Evolutionary conservation across 768 basidiomycete species (phyloP).

Genomic region (Rossbeevera mucosa): DNA sequence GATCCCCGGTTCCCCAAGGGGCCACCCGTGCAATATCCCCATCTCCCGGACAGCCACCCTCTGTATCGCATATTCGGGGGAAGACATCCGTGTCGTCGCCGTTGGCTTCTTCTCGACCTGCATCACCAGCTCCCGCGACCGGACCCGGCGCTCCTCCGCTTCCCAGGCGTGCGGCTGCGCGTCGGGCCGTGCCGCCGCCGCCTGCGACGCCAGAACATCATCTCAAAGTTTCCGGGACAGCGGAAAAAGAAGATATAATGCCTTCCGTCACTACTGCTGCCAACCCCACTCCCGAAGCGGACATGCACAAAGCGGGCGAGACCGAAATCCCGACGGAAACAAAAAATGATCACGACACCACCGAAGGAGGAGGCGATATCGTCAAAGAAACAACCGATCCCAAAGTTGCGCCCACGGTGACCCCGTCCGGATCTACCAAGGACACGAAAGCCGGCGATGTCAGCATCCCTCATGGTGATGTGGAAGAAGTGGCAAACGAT

Average conservation of each 20-base stretch:
- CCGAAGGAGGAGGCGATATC: not conserved
- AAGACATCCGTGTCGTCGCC: conserved; percentile 23
- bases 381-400: not conserved
- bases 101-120: conserved; percentile 32
- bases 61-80: conserved; percentile 11
- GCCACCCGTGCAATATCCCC: conserved; percentile 10
- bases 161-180: conserved; percentile 60
- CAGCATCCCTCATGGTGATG: not conserved
- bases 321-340: not conserved
- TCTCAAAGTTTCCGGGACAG: not conserved
- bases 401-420: not conserved
- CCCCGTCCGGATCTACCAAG: not conserved
- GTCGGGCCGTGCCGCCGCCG: conserved; percentile 34
- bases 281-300: not conserved
- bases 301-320: not conserved
- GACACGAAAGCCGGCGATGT: not conserved
- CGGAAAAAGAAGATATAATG: conserved; percentile 4
- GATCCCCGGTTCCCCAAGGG: conserved; percentile 19
- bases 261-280: not conserved
- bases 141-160: conserved; percentile 47
- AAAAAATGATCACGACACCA: not conserved
- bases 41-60: conserved; percentile 5
- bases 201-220: conserved; percentile 9
- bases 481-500: not conserved
- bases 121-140: conserved; percentile 30